These are phyloP conservation scores for Bjerkandera adusta DNA, from an alignment of 1,284 basidiomycete species.

Conservation along the genomic window DNA sequence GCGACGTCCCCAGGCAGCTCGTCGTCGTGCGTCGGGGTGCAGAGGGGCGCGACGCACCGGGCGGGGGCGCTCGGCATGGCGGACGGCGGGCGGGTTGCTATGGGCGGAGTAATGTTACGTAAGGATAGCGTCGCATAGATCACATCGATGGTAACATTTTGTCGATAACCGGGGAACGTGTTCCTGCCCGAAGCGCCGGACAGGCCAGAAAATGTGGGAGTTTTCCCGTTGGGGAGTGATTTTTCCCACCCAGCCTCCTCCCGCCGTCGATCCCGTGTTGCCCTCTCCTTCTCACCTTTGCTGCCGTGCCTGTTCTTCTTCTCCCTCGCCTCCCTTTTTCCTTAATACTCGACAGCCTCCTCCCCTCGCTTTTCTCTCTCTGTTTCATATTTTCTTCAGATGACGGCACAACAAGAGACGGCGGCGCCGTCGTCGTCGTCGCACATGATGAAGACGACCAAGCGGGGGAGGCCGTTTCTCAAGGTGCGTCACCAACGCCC, in stretches of 20 bases:
- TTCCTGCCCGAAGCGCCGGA: constrained; percentile 9
- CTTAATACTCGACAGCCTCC: constrained; percentile 7
- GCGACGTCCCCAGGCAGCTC: neutral
- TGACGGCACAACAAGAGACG: constrained; percentile 37
- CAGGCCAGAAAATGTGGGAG: constrained; percentile 6
- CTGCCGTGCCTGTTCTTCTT: constrained; percentile 27
- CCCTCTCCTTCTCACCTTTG: constrained; percentile 24
- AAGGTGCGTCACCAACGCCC: constrained; percentile 56
- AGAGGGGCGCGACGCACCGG: too few relatives aligned
- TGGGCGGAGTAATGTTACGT: constrained; percentile 5
- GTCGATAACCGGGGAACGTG: constrained; percentile 14
- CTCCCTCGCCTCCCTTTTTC: constrained; percentile 16
- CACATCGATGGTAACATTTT: constrained; percentile 15
- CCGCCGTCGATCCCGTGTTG: constrained; percentile 23
- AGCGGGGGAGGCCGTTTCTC: constrained; percentile 90
- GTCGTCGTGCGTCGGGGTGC: too few relatives aligned
- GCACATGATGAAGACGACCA: constrained; percentile 97
- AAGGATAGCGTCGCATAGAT: constrained; percentile 6
- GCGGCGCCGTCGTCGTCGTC: constrained; percentile 54
- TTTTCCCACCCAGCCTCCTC: constrained; percentile 18
- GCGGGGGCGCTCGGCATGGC: too few relatives aligned
- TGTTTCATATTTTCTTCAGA: constrained; percentile 26
- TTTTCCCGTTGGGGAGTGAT: constrained; percentile 1
- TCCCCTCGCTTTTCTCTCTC: constrained; percentile 11
- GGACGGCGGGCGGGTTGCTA: constrained; percentile 12